phyloP scores from a whole-genome alignment of 169 alveolate species.

The Babesia sp. region DNA sequence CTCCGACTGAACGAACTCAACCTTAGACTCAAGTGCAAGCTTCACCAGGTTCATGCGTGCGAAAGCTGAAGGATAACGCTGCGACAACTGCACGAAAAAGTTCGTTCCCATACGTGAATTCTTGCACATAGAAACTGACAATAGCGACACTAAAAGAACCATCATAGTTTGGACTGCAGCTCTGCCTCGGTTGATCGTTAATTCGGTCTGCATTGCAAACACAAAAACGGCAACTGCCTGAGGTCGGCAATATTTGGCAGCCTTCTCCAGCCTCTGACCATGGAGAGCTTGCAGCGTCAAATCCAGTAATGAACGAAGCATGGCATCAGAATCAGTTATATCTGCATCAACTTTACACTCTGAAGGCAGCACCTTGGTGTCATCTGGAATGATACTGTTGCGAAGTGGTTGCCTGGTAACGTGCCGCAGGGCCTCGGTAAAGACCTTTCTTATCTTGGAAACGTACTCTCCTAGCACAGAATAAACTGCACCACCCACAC shows the following conservation, averaged over 20 bases:
- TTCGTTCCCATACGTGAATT: slow-evolving; percentile 26
- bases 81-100: slow-evolving; percentile 34
- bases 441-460: slow-evolving; percentile 5
- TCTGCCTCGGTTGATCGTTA: slow-evolving; percentile 4
- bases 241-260: slow-evolving; percentile 4
- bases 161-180: slow-evolving; percentile 9
- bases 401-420: background rate
- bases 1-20: slow-evolving; percentile 53
- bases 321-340: background rate
- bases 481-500: background rate
- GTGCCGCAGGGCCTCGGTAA: slow-evolving; percentile 1
- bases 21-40: slow-evolving; percentile 25
- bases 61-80: slow-evolving; percentile 28
- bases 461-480: background rate
- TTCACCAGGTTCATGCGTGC: slow-evolving; percentile 10
- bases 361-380: background rate
- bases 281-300: slow-evolving; percentile 8
- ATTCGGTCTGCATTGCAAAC: slow-evolving; percentile 6
- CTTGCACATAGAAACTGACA: slow-evolving; percentile 8
- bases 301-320: background rate
- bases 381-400: background rate
- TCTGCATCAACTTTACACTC: background rate
- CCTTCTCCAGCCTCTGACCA: slow-evolving; percentile 14
- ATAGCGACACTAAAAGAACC: slow-evolving; percentile 26
- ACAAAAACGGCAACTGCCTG: slow-evolving; percentile 5